These are phyloP conservation scores for Holtermannia corniformis DNA, from an alignment of 768 basidiomycete genomes.

Conservation along the genomic window DNA sequence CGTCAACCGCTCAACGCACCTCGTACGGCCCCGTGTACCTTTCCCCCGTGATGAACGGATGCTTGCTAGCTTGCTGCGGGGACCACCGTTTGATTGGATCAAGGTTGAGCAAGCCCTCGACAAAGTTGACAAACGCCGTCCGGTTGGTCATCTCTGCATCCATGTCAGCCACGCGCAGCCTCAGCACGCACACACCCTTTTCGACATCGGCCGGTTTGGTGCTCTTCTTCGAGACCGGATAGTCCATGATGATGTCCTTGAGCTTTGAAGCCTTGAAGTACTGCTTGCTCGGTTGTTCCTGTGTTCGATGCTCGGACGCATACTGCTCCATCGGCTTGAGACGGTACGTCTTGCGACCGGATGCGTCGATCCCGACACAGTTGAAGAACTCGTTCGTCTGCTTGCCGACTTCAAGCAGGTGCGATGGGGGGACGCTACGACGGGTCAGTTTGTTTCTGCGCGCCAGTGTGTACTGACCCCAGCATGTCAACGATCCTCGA, in stretches of 20 bases:
- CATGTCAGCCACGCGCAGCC: constrained; percentile 5
- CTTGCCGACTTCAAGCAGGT: constrained; percentile 94
- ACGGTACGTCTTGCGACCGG: constrained; percentile 64
- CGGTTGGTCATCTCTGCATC: constrained; percentile 82
- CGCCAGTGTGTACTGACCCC: constrained; percentile 54
- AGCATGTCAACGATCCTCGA: constrained; percentile 97
- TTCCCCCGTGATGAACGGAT: constrained; percentile 97
- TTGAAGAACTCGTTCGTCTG: constrained; percentile 93
- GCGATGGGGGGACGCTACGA: constrained; percentile 69
- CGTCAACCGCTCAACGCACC: constrained; percentile 19
- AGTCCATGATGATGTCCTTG: constrained; percentile 90
- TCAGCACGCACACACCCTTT: constrained; percentile 54
- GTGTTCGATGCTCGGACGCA: constrained; percentile 83
- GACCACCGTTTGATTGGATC: constrained; percentile 95
- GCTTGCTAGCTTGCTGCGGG: constrained; percentile 86
- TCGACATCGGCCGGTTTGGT: constrained; percentile 70
- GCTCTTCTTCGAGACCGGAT: constrained; percentile 80
- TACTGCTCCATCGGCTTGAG: constrained; percentile 92
- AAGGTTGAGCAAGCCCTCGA: constrained; percentile 82
- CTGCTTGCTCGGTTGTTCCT: constrained; percentile 97
- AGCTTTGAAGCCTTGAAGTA: constrained; percentile 92
- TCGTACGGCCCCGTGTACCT: constrained; percentile 56
- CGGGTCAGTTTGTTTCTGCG: neutral
- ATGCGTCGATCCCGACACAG: constrained; percentile 54
- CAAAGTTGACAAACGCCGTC: constrained; percentile 94